These are phyloP conservation scores for Penicillium argentinense DNA, from an alignment of 495 filamentous ascomycete genomes.

Conservation along the genomic window DNA sequence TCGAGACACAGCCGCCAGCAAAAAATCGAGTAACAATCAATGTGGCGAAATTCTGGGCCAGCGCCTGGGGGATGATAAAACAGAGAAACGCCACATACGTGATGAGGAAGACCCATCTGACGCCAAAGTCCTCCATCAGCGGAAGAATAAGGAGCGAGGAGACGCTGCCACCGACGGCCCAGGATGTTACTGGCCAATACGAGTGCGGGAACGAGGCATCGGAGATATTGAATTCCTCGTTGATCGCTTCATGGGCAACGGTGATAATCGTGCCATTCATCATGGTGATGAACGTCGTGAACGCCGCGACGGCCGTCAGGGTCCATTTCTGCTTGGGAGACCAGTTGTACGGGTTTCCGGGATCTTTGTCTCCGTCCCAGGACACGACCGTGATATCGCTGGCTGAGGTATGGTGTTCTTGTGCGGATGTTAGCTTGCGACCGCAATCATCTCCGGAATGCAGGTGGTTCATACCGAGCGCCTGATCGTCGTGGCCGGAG, in stretches of 20 bases:
- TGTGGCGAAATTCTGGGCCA: slow-evolving; percentile 51
- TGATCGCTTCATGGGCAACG: slow-evolving; percentile 38
- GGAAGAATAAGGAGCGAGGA: slow-evolving; percentile 50
- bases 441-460: no score
- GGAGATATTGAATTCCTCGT: slow-evolving; percentile 39
- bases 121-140: slow-evolving; percentile 53
- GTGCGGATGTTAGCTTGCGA: no score
- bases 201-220: slow-evolving; percentile 51
- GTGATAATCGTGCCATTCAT: slow-evolving; percentile 49
- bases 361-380: slow-evolving; percentile 53
- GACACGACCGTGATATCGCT: slow-evolving; percentile 32
- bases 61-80: slow-evolving; percentile 47
- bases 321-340: slow-evolving; percentile 44
- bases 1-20: slow-evolving; percentile 44
- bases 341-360: slow-evolving; percentile 63
- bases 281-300: slow-evolving; percentile 35
- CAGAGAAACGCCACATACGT: slow-evolving; percentile 45
- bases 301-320: slow-evolving; percentile 23
- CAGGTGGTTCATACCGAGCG: slow-evolving; percentile 15
- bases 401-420: slow-evolving; percentile 21
- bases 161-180: slow-evolving; percentile 49
- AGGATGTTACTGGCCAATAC: slow-evolving; percentile 52
- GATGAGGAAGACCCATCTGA: slow-evolving; percentile 44
- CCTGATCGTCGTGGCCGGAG: slow-evolving; percentile 19
- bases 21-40: slow-evolving; percentile 49